Base-by-base conservation (phyloP, 306 rosid species). In the Fagus crenata region DNA sequence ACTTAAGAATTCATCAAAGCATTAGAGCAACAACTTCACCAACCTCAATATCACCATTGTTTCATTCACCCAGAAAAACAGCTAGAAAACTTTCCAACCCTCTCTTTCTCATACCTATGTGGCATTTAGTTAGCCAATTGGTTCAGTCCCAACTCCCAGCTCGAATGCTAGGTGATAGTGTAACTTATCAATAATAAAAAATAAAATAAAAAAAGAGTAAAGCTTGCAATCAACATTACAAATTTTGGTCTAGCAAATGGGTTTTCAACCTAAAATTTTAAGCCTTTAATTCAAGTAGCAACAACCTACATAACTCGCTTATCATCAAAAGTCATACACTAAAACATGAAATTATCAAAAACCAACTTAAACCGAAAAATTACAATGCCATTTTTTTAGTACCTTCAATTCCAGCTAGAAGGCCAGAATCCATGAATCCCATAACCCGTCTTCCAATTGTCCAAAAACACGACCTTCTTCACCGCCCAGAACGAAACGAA, bases 361-460 rank as follows among this genome's bases (percentile, higher is more conserved):
- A 53, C 15, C 63, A 53, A 82, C 79, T 49, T 75, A 39, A 49
- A 80, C 41, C 69, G 31, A 11, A 17, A 75, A 87, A 71, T 12
- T 39, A 72, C 77, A 81, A 84, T 46, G 51, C 51, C 2, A 7
- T 46, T 73, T 75, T 75, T 78, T 71, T 43, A 46, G 68, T 39
- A 31, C 75, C 89, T 89, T 46, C 80, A 85, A 41, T 82, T 74
- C 99, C 99, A 95, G 77, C 97, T 84, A 3, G 99, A 83, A 53
- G 99, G 99, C 99, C 97, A 92, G 74, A 80, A 95, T 6, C 96
- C 99, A 75, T 95, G 99, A 35, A 95, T 80, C 56, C 97, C 99
- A 59, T 95, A 95, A 56, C 97, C 99, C 0, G 98, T 95, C 96
- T 92, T 96, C 99, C 98, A 96, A 71, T 96, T 91, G 86, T 92